phyloP scores from a whole-genome alignment of 768 basidiomycete species.

The Gymnopilus dilepis region DNA sequence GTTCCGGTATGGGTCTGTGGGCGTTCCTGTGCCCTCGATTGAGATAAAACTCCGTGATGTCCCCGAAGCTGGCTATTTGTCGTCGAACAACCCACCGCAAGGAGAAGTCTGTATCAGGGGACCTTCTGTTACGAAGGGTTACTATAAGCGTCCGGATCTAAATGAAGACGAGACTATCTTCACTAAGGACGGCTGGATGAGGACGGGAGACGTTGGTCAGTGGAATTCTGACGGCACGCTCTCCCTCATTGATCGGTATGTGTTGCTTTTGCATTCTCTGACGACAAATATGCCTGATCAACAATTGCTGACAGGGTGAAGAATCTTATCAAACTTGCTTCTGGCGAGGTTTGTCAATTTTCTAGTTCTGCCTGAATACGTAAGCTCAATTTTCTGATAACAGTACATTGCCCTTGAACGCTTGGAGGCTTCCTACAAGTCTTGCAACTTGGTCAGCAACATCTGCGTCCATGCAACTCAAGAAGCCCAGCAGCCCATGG shows the following conservation, averaged over 20 bases:
- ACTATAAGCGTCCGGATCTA: slow-evolving; percentile 91
- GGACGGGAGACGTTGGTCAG: slow-evolving; percentile 93
- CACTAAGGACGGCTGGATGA: slow-evolving; percentile 90
- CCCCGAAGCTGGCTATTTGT: slow-evolving; percentile 82
- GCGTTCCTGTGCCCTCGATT: slow-evolving; percentile 84
- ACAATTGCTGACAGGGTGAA: slow-evolving; percentile 57
- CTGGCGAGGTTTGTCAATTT: slow-evolving; percentile 64
- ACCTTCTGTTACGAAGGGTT: slow-evolving; percentile 82
- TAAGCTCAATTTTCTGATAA: slow-evolving; percentile 10
- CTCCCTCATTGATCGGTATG: slow-evolving; percentile 85
- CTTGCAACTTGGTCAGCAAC: slow-evolving; percentile 78
- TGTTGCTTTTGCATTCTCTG: neutral
- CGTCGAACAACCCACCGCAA: slow-evolving; percentile 72
- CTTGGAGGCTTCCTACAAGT: slow-evolving; percentile 87
- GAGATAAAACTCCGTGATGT: slow-evolving; percentile 91
- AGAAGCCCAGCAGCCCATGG: slow-evolving; percentile 84
- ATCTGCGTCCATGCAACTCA: slow-evolving; percentile 82
- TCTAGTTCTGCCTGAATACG: neutral
- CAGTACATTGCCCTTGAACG: slow-evolving; percentile 92
- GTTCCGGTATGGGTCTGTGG: slow-evolving; percentile 76
- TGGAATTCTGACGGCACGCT: slow-evolving; percentile 95
- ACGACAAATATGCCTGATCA: neutral
- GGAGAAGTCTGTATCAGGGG: slow-evolving; percentile 93
- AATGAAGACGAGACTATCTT: slow-evolving; percentile 85
- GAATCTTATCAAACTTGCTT: slow-evolving; percentile 87